Base-by-base conservation (phyloP, 1,284 basidiomycete species). In the Mycena sp. region DNA sequence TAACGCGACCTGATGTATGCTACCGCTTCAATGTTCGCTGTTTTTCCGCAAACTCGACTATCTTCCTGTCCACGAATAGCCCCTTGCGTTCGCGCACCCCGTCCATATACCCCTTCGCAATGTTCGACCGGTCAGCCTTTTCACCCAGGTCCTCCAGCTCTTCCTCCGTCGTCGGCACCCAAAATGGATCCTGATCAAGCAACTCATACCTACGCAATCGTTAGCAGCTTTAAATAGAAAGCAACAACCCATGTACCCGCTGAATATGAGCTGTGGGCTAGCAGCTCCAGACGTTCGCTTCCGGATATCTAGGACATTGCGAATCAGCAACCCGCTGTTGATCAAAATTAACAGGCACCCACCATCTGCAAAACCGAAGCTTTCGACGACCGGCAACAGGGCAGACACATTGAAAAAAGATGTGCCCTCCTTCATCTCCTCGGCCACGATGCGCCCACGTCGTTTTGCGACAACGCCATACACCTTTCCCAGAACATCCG, bases 401-500 rank as follows among this genome's bases (percentile, higher is more conserved):
- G 96, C 92, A 7, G 90, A 88, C 30, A 99, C 90, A 6, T 91
- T 96, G 80, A 99, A 99, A 78, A 98, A 98, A 0, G 91, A 86
- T 0, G 96, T 99, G 0, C 98, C 96, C 74, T 99, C 96, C 76
- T 97, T 98, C 95, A 99, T 98, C 77, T 99, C 98, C 76, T 99
- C 98, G 9, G 94, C 92, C 9, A 97, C 87, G 68, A 99, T 97
- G 56, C 93, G 86, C 1, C 98, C 98, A 57, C 95, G 85, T 62
- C 98, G 87, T 73, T 91, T 90, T 0, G 96, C 90, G 1, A 99
- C 92, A 16, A 99, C 98, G 3, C 90, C 97, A 72, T 99, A 99
- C 0, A 99, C 96, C 76, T 98, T 99, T 7, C 98, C 98, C 43
- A 99, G 85, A 0, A 99, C 98, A 68, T 99, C 98, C 71, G 95